Evolutionary conservation across 1,139 yeast genomes (phyloP).

Genomic region (Hansenula lynferdii): DNA sequence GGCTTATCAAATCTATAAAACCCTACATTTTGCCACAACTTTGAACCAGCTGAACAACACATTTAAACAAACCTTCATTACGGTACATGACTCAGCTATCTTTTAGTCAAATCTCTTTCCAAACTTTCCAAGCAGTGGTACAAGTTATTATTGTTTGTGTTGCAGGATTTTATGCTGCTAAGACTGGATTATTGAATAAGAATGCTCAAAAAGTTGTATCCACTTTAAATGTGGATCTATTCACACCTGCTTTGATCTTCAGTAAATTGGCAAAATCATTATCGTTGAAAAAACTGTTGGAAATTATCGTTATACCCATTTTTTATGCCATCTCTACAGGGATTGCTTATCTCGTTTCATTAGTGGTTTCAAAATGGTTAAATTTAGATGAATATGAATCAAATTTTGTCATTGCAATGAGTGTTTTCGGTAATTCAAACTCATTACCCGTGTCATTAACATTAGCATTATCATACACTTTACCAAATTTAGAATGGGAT

Average conservation of each 20-base stretch:
- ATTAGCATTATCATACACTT: slow-evolving; percentile 60
- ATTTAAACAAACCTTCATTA: too few species aligned
- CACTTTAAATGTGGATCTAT: slow-evolving; percentile 61
- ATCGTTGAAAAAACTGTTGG: slow-evolving; percentile 57
- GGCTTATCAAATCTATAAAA: too few species aligned
- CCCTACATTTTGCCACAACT: too few species aligned
- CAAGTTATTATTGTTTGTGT: slow-evolving; percentile 67
- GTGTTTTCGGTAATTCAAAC: slow-evolving; percentile 78
- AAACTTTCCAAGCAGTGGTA: slow-evolving; percentile 69
- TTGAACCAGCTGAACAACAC: too few species aligned
- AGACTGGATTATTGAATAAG: slow-evolving; percentile 51
- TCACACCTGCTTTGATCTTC: slow-evolving; percentile 76
- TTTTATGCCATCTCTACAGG: slow-evolving; percentile 59
- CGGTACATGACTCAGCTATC: slow-evolving; percentile 19
- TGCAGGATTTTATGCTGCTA: slow-evolving; percentile 68
- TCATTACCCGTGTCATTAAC: slow-evolving; percentile 75
- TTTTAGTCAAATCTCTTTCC: slow-evolving; percentile 35
- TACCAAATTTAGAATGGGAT: slow-evolving; percentile 72
- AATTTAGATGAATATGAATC: slow-evolving; percentile 57
- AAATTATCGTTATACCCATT: slow-evolving; percentile 61
- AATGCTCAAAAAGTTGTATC: slow-evolving; percentile 60
- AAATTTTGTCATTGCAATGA: slow-evolving; percentile 77
- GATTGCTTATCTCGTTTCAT: slow-evolving; percentile 52
- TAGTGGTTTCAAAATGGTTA: slow-evolving; percentile 39
- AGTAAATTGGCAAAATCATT: slow-evolving; percentile 67